A percentile compares a stretch with the other conserved stretches of the same genome.
These are phyloP conservation scores for Backusella tuberculispora DNA, from an alignment of 192 early-diverging fungal genomes.

Conservation along the genomic window DNA sequence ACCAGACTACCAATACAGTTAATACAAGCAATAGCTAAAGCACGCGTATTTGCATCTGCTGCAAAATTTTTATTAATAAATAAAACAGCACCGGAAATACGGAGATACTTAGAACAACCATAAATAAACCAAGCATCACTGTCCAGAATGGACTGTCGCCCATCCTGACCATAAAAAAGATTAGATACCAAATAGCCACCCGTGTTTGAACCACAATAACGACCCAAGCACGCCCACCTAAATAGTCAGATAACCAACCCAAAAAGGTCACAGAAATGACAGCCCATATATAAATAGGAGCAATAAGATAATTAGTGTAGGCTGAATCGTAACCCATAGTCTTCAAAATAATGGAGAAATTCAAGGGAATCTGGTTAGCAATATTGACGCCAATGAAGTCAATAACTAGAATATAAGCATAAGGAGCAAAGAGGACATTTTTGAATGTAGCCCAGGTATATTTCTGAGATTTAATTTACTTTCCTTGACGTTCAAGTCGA, in stretches of 20 bases:
- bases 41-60: conserved; percentile 11
- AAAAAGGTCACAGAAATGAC: not conserved
- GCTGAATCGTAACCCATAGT: not conserved
- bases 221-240: conserved; percentile 1
- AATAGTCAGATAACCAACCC: not conserved
- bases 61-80: conserved; percentile 17
- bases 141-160: conserved; percentile 7
- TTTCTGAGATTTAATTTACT: not conserved
- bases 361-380: conserved; percentile 12
- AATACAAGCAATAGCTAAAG: conserved; percentile 10
- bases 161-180: not conserved
- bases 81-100: conserved; percentile 13
- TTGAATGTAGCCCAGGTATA: not conserved
- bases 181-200: conserved; percentile 21
- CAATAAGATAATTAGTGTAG: not conserved
- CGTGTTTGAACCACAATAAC: not conserved
- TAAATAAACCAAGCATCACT: conserved; percentile 4
- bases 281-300: conserved; percentile 3
- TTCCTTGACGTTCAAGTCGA: conserved; percentile 4
- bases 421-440: conserved; percentile 8
- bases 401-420: not conserved
- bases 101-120: conserved; percentile 14
- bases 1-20: conserved; percentile 14
- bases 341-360: conserved; percentile 17
- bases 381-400: conserved; percentile 11